Evolutionary conservation across 2,329 filamentous ascomycete genomes (phyloP), one percentile per base, ranked within the genome.

Genomic region (Trichophyton benhamiae): DNA sequence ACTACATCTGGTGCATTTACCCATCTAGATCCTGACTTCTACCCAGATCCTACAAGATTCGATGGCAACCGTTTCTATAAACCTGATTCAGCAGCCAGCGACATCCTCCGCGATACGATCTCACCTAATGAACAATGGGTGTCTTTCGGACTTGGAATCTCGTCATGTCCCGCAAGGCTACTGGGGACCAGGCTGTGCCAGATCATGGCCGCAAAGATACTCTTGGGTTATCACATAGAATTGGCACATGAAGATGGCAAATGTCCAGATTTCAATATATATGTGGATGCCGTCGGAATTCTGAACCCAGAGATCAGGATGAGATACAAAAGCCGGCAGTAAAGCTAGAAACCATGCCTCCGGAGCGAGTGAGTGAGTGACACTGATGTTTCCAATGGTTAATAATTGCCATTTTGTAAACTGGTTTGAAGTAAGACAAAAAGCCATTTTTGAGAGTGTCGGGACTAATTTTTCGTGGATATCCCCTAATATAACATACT

Each of bases 21-120:
- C 30, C 58, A 60, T 25, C 3, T 48, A 1, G 58, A 60, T 8
- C 58, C 58, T n/a, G 58, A 60, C 1, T 22, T 60, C n/a, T 60
- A 60, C 13, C 22, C 41, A 13, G 13, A 60, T 17, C 58, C 58
- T 15, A 60, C 30, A 13, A 33, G 22, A 33, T 60, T 60, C 9
- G 58, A 60, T 3, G 58, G 58, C 1, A 36, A 48, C 17, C 41
- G 58, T 13, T 60, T 60, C n/a, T 60, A 60, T 20, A 30, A 20
- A 6, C 22, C 58, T 7, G 41, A 27, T 8, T 36, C 2, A 8
- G 20, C 58, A 3, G 25, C 58, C 27, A 49, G 42, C 6, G 41
- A 46, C 6, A 38, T 46, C 3, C 30, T 22, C 22, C 42, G n/a
- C 7, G 20, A 52, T 22, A 52, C 44, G 4, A 17, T 52, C 8